phyloP scores from a whole-genome alignment of 495 filamentous ascomycete genomes.

The Xylaria sp. region DNA sequence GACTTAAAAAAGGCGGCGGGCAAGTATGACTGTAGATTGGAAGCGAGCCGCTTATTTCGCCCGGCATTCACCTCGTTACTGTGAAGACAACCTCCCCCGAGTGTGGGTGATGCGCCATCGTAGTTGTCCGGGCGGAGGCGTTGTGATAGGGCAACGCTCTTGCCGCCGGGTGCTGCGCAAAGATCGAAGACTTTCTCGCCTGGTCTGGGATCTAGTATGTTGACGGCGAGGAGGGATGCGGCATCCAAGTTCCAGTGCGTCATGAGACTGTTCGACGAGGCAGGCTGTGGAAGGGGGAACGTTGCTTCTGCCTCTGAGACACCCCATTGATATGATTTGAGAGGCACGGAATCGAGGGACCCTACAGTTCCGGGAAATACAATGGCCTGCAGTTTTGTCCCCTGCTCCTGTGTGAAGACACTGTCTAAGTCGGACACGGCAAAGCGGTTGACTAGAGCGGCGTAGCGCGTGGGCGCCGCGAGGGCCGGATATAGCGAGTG shows the following conservation, averaged over 20 bases:
- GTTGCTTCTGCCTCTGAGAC: conserved; percentile 21
- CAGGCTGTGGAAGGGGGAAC: conserved; percentile 19
- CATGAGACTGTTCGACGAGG: conserved; percentile 12
- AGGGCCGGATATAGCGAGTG: conserved; percentile 26
- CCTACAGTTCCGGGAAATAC: neutral
- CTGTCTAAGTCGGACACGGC: neutral
- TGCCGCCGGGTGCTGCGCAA: conserved; percentile 26
- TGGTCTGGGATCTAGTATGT: conserved; percentile 16
- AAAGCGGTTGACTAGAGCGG: conserved; percentile 25
- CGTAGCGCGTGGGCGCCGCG: conserved; percentile 25
- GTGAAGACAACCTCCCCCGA: conserved; percentile 25
- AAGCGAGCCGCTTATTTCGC: conserved; percentile 25
- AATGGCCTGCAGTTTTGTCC: conserved; percentile 4
- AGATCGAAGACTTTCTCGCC: conserved; percentile 29
- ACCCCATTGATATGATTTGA: conserved; percentile 27
- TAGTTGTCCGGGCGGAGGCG: conserved; percentile 13
- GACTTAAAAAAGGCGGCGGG: conserved; percentile 13
- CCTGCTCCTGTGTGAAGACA: conserved; percentile 7
- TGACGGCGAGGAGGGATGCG: conserved; percentile 25
- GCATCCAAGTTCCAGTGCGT: conserved; percentile 32
- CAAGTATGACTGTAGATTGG: conserved; percentile 19
- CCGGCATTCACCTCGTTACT: conserved; percentile 28
- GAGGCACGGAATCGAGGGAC: neutral
- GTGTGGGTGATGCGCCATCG: conserved; percentile 5
- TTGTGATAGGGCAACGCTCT: conserved; percentile 26